Percentiles rank a stretch among this genome's conserved stretches.
Evolutionary conservation across 2,329 filamentous ascomycete species (phyloP).

Genomic region (Microdochium paspali): DNA sequence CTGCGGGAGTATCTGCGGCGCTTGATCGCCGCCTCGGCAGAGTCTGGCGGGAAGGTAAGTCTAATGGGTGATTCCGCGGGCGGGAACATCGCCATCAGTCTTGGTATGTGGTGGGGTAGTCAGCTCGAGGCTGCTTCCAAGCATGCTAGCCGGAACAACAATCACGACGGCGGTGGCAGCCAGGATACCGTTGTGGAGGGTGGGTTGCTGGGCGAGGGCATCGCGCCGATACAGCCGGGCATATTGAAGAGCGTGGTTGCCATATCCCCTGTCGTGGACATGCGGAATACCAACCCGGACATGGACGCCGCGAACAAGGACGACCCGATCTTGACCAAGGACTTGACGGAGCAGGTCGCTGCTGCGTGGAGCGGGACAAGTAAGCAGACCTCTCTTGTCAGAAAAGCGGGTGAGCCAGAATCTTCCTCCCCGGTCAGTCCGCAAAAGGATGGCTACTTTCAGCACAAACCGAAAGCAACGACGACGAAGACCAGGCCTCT

Average conservation of each 20-base stretch:
- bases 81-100: slow-evolving; percentile 37
- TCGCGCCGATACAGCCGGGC: slow-evolving; percentile 1
- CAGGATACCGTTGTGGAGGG: too few relatives aligned
- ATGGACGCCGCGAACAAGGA: slow-evolving; percentile 26
- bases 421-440: too few relatives aligned
- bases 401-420: too few relatives aligned
- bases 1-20: slow-evolving; percentile 33
- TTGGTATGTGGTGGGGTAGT: slow-evolving; percentile 13
- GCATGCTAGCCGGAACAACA: slow-evolving; percentile 13
- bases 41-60: slow-evolving; percentile 23
- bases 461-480: slow-evolving; percentile 21
- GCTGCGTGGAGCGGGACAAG: slow-evolving; percentile 24
- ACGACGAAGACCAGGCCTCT: slow-evolving; percentile 1
- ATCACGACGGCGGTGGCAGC: slow-evolving; percentile 11
- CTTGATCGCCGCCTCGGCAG: slow-evolving; percentile 8
- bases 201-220: background rate
- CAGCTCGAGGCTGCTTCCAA: slow-evolving; percentile 21
- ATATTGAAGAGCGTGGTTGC: slow-evolving; percentile 4
- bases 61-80: slow-evolving; percentile 47
- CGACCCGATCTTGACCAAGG: slow-evolving; percentile 35
- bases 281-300: slow-evolving; percentile 32
- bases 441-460: too few relatives aligned
- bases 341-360: slow-evolving; percentile 29
- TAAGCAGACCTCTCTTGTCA: background rate
- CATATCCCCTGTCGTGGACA: slow-evolving; percentile 20